Conservation (phyloP, 2,329 filamentous ascomycete species). For the Aspergillus ochraceoroseus region DNA sequence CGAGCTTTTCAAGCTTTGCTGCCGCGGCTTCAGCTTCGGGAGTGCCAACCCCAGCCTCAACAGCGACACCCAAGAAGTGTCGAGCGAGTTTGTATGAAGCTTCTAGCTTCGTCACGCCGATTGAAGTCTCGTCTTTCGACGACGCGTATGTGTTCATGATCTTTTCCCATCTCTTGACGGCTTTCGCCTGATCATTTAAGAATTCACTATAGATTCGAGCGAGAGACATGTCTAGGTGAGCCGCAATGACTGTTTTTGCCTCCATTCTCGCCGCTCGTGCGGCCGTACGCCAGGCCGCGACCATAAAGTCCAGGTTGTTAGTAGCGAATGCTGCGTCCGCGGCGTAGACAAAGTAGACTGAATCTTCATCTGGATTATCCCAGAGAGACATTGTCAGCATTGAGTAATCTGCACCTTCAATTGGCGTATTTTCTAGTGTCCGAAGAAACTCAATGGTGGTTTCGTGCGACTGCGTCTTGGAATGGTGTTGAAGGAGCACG, state of each 20-base stretch:
- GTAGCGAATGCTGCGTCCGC: conserved; percentile 5
- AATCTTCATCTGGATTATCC: background rate
- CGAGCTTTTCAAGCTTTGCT: conserved; percentile 7
- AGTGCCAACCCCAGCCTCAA: conserved; percentile 7
- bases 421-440: background rate
- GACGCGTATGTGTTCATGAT: conserved; percentile 11
- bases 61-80: conserved; percentile 4
- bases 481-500: conserved; percentile 4
- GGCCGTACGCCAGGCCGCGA: conserved; percentile 1
- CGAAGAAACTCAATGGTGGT: conserved; percentile 4
- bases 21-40: background rate
- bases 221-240: conserved; percentile 8
- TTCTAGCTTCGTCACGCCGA: background rate
- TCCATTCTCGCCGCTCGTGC: conserved; percentile 6
- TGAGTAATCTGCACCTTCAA: conserved; percentile 2
- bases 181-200: conserved; percentile 7
- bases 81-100: conserved; percentile 6
- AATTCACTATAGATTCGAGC: conserved; percentile 12
- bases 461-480: background rate
- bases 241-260: conserved; percentile 6
- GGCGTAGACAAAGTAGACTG: background rate
- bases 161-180: conserved; percentile 11
- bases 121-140: conserved; percentile 1
- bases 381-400: background rate
- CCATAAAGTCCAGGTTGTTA: conserved; percentile 5